A percentile compares a stretch with the other conserved stretches of the same genome.
These are phyloP conservation scores for Albifimbria verrucaria DNA, from an alignment of 2,329 filamentous ascomycete species.

Conservation along the genomic window DNA sequence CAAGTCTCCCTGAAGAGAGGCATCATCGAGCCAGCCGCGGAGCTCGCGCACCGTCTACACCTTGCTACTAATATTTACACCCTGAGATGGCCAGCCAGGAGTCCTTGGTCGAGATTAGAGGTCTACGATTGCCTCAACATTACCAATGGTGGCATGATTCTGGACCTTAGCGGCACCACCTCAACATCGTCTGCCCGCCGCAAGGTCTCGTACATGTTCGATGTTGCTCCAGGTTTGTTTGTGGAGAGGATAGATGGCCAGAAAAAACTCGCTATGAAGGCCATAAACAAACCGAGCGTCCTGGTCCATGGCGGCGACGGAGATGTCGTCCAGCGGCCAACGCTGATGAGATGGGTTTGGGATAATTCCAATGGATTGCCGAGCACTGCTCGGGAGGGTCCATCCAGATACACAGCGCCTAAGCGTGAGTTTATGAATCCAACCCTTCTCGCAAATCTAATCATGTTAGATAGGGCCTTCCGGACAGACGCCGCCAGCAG, in stretches of 20 bases:
- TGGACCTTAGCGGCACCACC: conserved; percentile 26
- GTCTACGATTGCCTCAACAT: conserved; percentile 34
- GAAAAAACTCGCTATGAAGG: conserved; percentile 26
- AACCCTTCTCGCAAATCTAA: conserved; percentile 22
- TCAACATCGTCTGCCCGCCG: conserved; percentile 23
- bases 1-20: conserved; percentile 27
- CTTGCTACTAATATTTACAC: conserved; percentile 30
- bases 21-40: conserved; percentile 31
- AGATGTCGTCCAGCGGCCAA: conserved; percentile 23
- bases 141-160: conserved; percentile 23
- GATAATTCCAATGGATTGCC: conserved; percentile 20
- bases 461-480: conserved; percentile 17
- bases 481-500: conserved; percentile 1
- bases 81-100: conserved; percentile 34
- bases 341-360: conserved; percentile 31
- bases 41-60: conserved; percentile 33
- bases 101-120: conserved; percentile 30
- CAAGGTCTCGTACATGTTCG: conserved; percentile 31
- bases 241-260: conserved; percentile 31
- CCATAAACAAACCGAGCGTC: conserved; percentile 30
- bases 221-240: conserved; percentile 33
- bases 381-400: conserved; percentile 7
- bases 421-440: conserved; percentile 24
- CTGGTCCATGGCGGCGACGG: conserved; percentile 25
- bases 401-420: conserved; percentile 14